Evolutionary conservation across 306 rosid species (phyloP), one percentile per base, ranked within the genome.

Genomic region (Mimosa bimucronata): DNA sequence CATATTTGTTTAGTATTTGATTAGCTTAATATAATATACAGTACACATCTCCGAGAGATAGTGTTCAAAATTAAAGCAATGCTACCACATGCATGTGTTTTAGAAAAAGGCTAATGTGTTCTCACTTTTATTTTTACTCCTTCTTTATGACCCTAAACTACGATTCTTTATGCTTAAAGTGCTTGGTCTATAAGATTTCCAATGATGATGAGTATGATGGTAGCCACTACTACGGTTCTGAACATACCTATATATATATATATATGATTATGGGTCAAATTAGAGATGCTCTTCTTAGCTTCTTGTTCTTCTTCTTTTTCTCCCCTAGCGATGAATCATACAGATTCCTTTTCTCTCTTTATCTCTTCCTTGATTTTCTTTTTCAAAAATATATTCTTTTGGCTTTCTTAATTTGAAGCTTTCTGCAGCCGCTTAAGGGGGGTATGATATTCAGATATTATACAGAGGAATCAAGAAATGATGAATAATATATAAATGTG

Each of bases 161-260:
- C 28, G 41, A 26, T 65, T 58, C 71, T 79, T 77, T 67, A 77
- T 26, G 48, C 71, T 26, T 13, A 86, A 86, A 88, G 88, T 79
- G 62, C 75, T 86, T 66, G 6, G 42, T 80, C 23, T 78, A 31
- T 80, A 45, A 76, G 85, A 89, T 81, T 85, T 69, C 86, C 85
- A 86, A 89, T 87, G 88, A 85, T 85, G 83, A 71, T 65, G 70
- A 52, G 74, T 81, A 85, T 82, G 73, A 84, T 84, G 83, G 73
- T 82, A 44, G 75, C 74, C 84, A 84, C 81, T 82, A 82, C 69
- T 25, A 73, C 81, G 71, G 66, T 26, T 80, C 72, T 79, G 81
- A 88, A 45, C 69, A 68, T 77, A 78, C 67, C 41, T 69, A 21
- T 21, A 41, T 5, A 60, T 21, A n/a, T 21, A 53, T n/a, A 53